A percentile compares a stretch with the other conserved stretches of the same genome.
Conservation (phyloP, 345 rosid genomes). For the Heritiera littoralis region DNA sequence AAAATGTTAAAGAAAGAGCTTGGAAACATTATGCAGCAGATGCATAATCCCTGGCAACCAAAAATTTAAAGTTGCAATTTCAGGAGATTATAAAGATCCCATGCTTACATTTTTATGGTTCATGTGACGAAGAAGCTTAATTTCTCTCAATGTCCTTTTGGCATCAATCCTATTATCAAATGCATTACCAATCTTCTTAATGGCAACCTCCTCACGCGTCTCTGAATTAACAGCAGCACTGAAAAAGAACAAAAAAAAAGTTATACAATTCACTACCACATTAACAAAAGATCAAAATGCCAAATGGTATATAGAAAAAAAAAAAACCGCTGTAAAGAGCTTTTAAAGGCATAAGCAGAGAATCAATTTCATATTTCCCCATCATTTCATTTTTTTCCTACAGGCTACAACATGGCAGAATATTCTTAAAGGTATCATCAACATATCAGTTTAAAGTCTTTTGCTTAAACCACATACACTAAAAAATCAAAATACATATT, state of each 20-base stretch:
- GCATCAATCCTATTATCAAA: slow-evolving; percentile 75
- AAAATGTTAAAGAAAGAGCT: not conserved
- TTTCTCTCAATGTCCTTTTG: slow-evolving; percentile 71
- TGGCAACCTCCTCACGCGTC: slow-evolving; percentile 68
- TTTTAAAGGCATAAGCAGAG: not conserved
- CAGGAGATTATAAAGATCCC: not conserved
- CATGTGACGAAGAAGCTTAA: slow-evolving; percentile 81
- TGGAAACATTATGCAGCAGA: not conserved
- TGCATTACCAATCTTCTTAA: slow-evolving; percentile 80
- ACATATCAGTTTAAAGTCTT: not conserved
- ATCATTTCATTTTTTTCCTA: not conserved
- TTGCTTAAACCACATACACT: not conserved
- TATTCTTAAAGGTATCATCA: not conserved
- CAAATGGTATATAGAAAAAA: not conserved
- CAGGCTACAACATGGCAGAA: not conserved
- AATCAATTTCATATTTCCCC: not conserved
- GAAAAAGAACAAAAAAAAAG: slow-evolving; percentile 11
- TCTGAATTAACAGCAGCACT: slow-evolving; percentile 75
- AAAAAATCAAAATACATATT: not conserved
- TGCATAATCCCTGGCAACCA: not conserved
- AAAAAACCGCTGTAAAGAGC: too few species aligned
- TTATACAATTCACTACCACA: not conserved
- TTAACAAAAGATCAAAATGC: not conserved
- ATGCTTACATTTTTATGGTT: slow-evolving; percentile 62
- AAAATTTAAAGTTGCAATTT: not conserved